Conservation (phyloP, 768 basidiomycete species). For the Naematelia encephala region DNA sequence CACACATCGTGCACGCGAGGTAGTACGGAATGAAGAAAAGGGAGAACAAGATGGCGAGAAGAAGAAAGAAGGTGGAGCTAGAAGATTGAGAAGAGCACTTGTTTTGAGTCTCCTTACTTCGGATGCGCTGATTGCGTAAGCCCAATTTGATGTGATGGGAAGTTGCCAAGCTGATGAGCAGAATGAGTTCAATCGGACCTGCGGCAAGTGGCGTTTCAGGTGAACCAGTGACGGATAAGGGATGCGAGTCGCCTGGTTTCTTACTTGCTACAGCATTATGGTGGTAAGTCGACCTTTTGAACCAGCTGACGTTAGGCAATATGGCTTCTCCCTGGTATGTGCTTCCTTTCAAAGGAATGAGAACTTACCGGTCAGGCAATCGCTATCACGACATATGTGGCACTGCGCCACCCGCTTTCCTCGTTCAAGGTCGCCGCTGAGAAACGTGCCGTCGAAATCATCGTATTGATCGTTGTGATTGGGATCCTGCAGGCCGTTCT, state of each 20-base stretch:
- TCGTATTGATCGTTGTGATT: conserved; percentile 4
- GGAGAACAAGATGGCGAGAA: conserved; percentile 2
- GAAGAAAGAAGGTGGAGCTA: conserved; percentile 10
- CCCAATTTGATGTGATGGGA: background rate
- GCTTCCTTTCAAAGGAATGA: background rate
- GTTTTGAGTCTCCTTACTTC: conserved; percentile 18
- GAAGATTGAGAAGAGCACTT: conserved; percentile 15
- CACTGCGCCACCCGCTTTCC: conserved; percentile 23
- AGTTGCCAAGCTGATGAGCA: background rate
- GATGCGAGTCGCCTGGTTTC: conserved; percentile 17
- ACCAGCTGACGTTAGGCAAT: conserved; percentile 18
- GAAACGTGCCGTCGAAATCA: background rate
- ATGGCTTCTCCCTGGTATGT: conserved; percentile 21
- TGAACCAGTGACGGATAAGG: conserved; percentile 1
- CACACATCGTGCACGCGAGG: background rate
- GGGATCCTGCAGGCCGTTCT: conserved; percentile 13
- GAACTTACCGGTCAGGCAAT: conserved; percentile 8
- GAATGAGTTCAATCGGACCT: conserved; percentile 10
- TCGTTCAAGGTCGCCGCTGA: conserved; percentile 11
- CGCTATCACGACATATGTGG: conserved; percentile 21
- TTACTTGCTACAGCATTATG: conserved; percentile 16
- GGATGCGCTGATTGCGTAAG: conserved; percentile 25
- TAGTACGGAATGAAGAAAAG: conserved; percentile 2
- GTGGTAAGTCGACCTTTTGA: conserved; percentile 13
- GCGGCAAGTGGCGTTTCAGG: conserved; percentile 8